These are phyloP conservation scores for Rhynchospora breviuscula DNA, from an alignment of 176 grass and related monocot species.

Conservation along the genomic window DNA sequence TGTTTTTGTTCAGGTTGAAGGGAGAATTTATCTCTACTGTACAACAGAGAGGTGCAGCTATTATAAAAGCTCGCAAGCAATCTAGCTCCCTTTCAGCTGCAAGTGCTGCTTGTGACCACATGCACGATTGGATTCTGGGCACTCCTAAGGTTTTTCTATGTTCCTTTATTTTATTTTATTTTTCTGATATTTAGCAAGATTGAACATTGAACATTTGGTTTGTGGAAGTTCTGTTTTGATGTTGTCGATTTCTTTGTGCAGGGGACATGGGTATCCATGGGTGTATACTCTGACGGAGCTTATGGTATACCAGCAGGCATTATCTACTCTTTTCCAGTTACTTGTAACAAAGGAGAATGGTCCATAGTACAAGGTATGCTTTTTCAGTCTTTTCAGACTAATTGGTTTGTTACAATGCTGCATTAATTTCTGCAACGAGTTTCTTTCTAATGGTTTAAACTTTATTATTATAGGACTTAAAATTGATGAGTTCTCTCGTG, in stretches of 20 bases:
- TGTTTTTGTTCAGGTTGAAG: slow-evolving; percentile 37
- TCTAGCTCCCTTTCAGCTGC: slow-evolving; percentile 71
- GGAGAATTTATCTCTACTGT: slow-evolving; percentile 49
- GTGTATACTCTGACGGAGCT: slow-evolving; percentile 63
- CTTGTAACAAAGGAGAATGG: slow-evolving; percentile 65
- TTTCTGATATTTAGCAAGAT: neutral
- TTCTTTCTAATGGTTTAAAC: neutral
- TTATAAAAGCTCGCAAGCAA: slow-evolving; percentile 58
- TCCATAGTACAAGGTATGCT: slow-evolving; percentile 54
- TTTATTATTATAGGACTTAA: slow-evolving; percentile 31
- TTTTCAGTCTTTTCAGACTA: neutral
- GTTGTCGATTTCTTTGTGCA: slow-evolving; percentile 5
- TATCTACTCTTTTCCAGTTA: slow-evolving; percentile 64
- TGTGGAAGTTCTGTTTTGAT: neutral
- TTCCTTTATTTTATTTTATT: neutral
- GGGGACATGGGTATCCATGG: slow-evolving; percentile 84
- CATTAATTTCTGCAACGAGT: neutral
- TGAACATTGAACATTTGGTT: neutral
- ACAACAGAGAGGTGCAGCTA: slow-evolving; percentile 51
- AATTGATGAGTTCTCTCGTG: slow-evolving; percentile 44
- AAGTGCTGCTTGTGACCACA: slow-evolving; percentile 66
- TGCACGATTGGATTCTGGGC: slow-evolving; percentile 63
- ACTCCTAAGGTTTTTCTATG: slow-evolving; percentile 45
- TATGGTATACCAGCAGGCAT: slow-evolving; percentile 43
- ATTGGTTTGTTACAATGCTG: neutral